Evolutionary conservation across 139 green algal species (phyloP).

Genomic region (Closterium sp.): DNA sequence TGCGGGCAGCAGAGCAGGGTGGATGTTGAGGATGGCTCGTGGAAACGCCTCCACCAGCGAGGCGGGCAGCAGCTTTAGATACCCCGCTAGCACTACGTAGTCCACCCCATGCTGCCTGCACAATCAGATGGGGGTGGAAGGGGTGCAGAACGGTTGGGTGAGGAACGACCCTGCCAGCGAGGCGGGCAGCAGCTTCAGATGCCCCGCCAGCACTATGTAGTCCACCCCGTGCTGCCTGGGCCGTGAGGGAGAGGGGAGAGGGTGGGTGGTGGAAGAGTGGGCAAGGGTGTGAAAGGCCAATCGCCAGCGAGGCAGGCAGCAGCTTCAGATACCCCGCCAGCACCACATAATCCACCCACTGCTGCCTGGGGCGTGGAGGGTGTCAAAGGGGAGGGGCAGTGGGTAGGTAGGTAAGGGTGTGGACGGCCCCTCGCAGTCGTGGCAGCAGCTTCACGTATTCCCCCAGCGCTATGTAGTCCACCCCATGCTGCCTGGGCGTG

Average conservation of each 20-base stretch:
- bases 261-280: no score
- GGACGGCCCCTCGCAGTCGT: no score
- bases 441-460: slow-evolving; percentile 95
- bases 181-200: slow-evolving; percentile 87
- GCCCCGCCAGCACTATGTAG: slow-evolving; percentile 89
- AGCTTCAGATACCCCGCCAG: slow-evolving; percentile 96
- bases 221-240: slow-evolving; percentile 67
- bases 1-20: slow-evolving; percentile 91
- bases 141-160: slow-evolving; percentile 53
- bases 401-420: no score
- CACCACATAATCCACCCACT: slow-evolving; percentile 73
- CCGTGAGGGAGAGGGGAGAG: no score
- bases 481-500: background rate
- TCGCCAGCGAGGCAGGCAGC: slow-evolving; percentile 75
- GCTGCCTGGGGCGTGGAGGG: no score
- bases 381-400: no score
- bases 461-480: slow-evolving; percentile 86
- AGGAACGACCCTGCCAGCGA: slow-evolving; percentile 64
- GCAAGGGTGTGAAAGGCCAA: no score
- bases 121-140: no score
- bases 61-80: slow-evolving; percentile 87
- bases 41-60: slow-evolving; percentile 75
- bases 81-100: slow-evolving; percentile 88
- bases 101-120: slow-evolving; percentile 55
- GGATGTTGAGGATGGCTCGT: slow-evolving; percentile 94